Percentiles rank a stretch among this genome's conserved stretches.
Evolutionary conservation across 2,329 filamentous ascomycete genomes (phyloP).

Genomic region (Didymella pinodella): DNA sequence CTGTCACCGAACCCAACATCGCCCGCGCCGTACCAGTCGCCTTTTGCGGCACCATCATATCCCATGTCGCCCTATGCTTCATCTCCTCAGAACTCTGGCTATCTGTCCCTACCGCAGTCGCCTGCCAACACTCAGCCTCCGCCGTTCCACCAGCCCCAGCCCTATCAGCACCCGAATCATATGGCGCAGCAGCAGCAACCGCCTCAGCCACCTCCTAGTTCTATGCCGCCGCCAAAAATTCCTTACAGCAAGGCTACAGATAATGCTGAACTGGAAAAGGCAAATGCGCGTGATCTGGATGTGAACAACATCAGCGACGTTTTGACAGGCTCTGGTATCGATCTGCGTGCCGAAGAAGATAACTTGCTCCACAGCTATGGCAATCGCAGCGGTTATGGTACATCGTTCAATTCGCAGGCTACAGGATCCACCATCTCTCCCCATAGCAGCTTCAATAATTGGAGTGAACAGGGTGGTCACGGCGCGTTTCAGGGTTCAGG

Average conservation of each 20-base stretch:
- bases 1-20: slow-evolving; percentile 73
- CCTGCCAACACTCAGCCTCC: slow-evolving; percentile 42
- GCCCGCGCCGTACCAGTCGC: slow-evolving; percentile 55
- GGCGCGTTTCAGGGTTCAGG: slow-evolving; percentile 52
- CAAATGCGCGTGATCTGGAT: slow-evolving; percentile 64
- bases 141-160: slow-evolving; percentile 63
- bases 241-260: slow-evolving; percentile 59
- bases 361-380: slow-evolving; percentile 75
- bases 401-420: slow-evolving; percentile 55
- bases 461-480: slow-evolving; percentile 51
- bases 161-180: slow-evolving; percentile 45
- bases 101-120: slow-evolving; percentile 44
- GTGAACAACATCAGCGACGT: slow-evolving; percentile 84
- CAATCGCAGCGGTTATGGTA: slow-evolving; percentile 54
- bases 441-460: slow-evolving; percentile 57
- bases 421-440: slow-evolving; percentile 48
- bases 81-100: slow-evolving; percentile 41
- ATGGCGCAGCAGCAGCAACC: slow-evolving; percentile 23
- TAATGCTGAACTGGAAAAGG: slow-evolving; percentile 57
- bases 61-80: slow-evolving; percentile 49
- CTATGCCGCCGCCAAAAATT: slow-evolving; percentile 70
- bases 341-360: slow-evolving; percentile 86
- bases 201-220: slow-evolving; percentile 39
- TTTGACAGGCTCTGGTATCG: slow-evolving; percentile 82
- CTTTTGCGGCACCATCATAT: slow-evolving; percentile 57